Conservation (phyloP, 345 rosid species). For the Streptanthus diversifolius region DNA sequence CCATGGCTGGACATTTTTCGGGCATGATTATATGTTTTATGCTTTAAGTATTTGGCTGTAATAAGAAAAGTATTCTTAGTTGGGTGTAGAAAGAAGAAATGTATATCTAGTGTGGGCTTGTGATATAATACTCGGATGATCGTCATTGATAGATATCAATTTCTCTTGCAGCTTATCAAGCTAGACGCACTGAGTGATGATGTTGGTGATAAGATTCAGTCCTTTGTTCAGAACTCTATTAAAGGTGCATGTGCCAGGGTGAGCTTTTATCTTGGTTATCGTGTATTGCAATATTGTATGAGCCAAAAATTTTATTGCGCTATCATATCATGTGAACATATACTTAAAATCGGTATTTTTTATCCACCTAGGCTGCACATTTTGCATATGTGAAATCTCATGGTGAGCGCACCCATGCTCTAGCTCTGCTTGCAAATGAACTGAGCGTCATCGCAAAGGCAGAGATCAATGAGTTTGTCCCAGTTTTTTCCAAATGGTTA, state of each 20-base stretch:
- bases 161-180: constrained; percentile 47
- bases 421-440: constrained; percentile 82
- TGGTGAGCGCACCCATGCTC: constrained; percentile 56
- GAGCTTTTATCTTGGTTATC: constrained; percentile 31
- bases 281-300: background rate
- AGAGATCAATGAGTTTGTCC: constrained; percentile 64
- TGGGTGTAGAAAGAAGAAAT: background rate
- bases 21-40: constrained; percentile 1
- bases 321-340: background rate
- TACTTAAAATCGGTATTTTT: constrained; percentile 7
- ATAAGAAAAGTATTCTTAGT: constrained; percentile 1
- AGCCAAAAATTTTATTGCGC: background rate
- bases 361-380: constrained; percentile 51
- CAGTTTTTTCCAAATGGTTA: constrained; percentile 55
- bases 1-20: background rate
- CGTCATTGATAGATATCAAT: constrained; percentile 19
- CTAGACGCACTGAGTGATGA: constrained; percentile 42
- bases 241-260: constrained; percentile 76
- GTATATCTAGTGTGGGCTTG: constrained; percentile 2
- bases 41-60: background rate
- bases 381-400: constrained; percentile 51
- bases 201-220: constrained; percentile 49
- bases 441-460: constrained; percentile 66
- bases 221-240: constrained; percentile 57
- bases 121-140: constrained; percentile 5